phyloP scores from a whole-genome alignment of 1,139 yeast species.

The Candida glucosophila region DNA sequence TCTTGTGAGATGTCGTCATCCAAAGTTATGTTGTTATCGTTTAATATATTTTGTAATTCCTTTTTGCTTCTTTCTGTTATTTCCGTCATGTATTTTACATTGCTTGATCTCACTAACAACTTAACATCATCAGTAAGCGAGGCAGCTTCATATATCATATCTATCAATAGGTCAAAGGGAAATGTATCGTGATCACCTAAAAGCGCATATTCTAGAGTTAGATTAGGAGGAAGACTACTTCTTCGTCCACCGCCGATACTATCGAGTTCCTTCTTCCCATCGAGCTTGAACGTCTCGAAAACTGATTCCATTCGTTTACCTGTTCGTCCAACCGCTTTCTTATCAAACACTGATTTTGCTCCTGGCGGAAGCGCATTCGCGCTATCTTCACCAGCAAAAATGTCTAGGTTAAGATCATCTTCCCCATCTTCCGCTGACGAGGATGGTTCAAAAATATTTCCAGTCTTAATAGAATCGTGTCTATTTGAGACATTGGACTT shows the following conservation, averaged over 20 bases:
- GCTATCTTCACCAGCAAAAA: constrained; percentile 22
- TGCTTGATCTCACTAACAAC: constrained; percentile 51
- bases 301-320: constrained; percentile 6
- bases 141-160: constrained; percentile 51
- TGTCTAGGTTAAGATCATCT: constrained; percentile 14
- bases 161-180: constrained; percentile 48
- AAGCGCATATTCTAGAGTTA: too few relatives aligned
- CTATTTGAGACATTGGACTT: neutral
- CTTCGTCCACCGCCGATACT: constrained; percentile 36
- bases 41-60: constrained; percentile 14
- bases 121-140: constrained; percentile 57
- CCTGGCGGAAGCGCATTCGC: constrained; percentile 24
- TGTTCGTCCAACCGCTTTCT: constrained; percentile 10
- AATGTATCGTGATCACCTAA: constrained; percentile 44
- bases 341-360: constrained; percentile 30
- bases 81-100: constrained; percentile 50
- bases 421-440: constrained; percentile 8
- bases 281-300: constrained; percentile 5
- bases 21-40: neutral
- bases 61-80: constrained; percentile 28
- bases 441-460: constrained; percentile 13
- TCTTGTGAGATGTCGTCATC: neutral
- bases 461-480: constrained; percentile 3
- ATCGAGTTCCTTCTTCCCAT: constrained; percentile 5
- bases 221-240: too few relatives aligned